Base-by-base conservation (phyloP, 768 basidiomycete genomes). In the Boletus bicolor region DNA sequence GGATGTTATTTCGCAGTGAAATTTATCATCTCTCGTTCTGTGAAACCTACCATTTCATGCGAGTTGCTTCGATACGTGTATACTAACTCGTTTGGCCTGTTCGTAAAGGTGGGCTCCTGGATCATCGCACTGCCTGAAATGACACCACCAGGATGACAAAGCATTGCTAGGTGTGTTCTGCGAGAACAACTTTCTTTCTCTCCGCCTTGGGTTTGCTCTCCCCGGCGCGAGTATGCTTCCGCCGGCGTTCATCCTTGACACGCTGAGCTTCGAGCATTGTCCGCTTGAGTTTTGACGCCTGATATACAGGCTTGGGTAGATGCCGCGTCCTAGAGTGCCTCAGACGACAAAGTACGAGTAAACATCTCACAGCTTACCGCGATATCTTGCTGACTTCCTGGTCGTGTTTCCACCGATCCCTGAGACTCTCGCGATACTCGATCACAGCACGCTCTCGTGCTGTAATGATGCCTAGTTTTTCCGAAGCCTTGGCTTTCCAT, bases 401-500 rank as follows among this genome's bases (percentile, higher is more conserved):
- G 66, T 96, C 93, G 59, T 85, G 79, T 69, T 87, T 88, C 94
- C 95, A 99, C 61, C 90, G 79, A 61, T 93, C 84, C 68, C 88
- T 85, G 55, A 99, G 84, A 57, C 82, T 87, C 36, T 91, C 86
- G 21, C 97, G 79, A 75, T 98, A 98, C 71, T 98, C 95, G 60
- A 95, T 89, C 9, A 89, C 84, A 3, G 93, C 91, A 44, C 92
- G 82, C 69, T 98, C 96, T 53, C 93, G 81, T 15, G 91, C 87
- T 50, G 92, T 93, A 60, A 98, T 75, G 30, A 97, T 82, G 9
- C 96, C 97, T 36, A 99, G 78, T 70, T 91, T 95, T 62, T 94
- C 93, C 0, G 90, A 87, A 1, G 95, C 92, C 55, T 90, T 89
- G 21, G 91, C 86, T 70, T 98, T 98, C 95, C 95, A 97, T 66